Evolutionary conservation across 352 stramenopile genomes (phyloP), one percentile per base, ranked within the genome.

Genomic region (Phytophthora colocasiae): DNA sequence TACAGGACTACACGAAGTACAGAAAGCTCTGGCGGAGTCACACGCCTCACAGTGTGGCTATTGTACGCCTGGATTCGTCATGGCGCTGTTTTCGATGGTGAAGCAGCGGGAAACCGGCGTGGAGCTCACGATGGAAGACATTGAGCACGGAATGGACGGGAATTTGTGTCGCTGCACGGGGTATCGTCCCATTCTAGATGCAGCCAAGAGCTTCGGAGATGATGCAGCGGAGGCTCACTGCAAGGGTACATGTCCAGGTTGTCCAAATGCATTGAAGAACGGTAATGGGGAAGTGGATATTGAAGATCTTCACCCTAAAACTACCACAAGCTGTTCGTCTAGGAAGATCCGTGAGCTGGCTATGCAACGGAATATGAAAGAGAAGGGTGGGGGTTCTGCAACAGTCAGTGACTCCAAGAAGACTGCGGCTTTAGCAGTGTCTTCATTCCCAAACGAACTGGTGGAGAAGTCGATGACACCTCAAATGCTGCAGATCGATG

Each of bases 141-240:
- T 98, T 47, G 93, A 98, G 59, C 89, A 98, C 73, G 81, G 92
- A 63, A 80, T 99, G 68, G 96, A 99, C 77, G 96, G 96, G 24
- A 98, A 99, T 72, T 69, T 99, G 29, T 99, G 96, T 69, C 90
- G 96, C 6, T 99, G 96, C 70, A 99, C 96, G 2, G 87, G 87
- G 17, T 95, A 95, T 52, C 85, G 87, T 12, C 85, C 85, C 10
- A 92, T 95, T 48, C 57, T 95, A 6, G 90, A 98, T 36, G 87
- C 90, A 1, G 89, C 90, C 51, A 96, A 96, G 60, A 93, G 86
- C 52, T 94, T 98, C 54, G 89, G 84, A 5, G 75, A 69, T 11
- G 87, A 96, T 66, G 87, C 77, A 22, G 45, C 34, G 1, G 68
- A 81, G 10, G 75, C 81, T 9, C 78, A 87, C 24, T 93, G 85